Conservation (phyloP, 2,329 filamentous ascomycete genomes). For the Didymella glomerata region DNA sequence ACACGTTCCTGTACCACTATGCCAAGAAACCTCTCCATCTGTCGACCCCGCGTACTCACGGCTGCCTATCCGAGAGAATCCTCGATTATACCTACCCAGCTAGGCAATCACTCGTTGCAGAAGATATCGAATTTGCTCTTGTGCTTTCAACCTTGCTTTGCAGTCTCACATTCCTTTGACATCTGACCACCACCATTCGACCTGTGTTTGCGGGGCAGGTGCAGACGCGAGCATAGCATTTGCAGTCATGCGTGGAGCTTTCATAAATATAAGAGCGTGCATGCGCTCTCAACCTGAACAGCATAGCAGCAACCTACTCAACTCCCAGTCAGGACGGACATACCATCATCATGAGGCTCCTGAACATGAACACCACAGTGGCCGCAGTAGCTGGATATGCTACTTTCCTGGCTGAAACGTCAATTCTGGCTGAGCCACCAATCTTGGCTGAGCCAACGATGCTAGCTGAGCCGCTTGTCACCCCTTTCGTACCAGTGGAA, state of each 20-base stretch:
- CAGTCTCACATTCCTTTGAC: constrained; percentile 15
- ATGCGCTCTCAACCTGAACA: background rate
- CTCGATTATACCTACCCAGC: constrained; percentile 7
- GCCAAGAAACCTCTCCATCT: constrained; percentile 8
- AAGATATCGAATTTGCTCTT: constrained; percentile 2
- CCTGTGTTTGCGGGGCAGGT: background rate
- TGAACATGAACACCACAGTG: constrained; percentile 12
- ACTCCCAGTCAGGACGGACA: background rate
- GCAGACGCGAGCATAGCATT: background rate
- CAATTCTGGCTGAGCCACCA: background rate
- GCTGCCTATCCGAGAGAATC: constrained; percentile 2
- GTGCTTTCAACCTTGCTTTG: constrained; percentile 17
- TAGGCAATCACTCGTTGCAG: constrained; percentile 3
- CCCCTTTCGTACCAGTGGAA: background rate
- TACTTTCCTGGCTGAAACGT: background rate
- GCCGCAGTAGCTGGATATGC: constrained; percentile 9
- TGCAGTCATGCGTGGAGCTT: background rate
- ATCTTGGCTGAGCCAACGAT: background rate
- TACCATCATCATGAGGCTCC: constrained; percentile 6
- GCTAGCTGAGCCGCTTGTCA: background rate
- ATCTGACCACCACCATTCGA: background rate
- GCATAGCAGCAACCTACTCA: background rate
- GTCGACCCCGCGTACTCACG: constrained; percentile 4
- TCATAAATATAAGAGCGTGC: background rate
- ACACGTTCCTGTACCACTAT: constrained; percentile 15